Evolutionary conservation across 1,284 basidiomycete genomes (phyloP), one percentile per base, ranked within the genome.

Genomic region (Ustilago xerochloae): DNA sequence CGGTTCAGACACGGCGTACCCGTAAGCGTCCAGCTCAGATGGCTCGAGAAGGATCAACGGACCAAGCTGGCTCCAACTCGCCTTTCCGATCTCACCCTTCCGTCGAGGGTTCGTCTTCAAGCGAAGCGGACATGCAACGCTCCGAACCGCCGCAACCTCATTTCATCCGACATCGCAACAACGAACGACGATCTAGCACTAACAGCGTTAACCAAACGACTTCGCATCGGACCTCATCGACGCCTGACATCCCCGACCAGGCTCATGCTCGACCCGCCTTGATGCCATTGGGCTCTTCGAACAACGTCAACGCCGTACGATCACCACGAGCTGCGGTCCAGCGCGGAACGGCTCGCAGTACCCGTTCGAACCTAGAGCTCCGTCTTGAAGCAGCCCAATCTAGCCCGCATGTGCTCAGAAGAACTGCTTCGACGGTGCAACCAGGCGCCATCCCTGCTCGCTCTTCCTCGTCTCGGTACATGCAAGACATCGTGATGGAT

Each of bases 1-100:
- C 59, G 5, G 16, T 52, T 15, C 65, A 49, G 29, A 38, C 39
- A 1, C 49, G 65, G 32, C 65, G 65, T 16, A 63, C 60, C 15
- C 60, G 65, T 51, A 68, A 68, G n/a, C 60, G 65, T 13, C 50
- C 65, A 18, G 65, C 65, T 13, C 65, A 59, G 22, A 30, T 49
- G 16, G 56, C 51, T 32, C 46, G 51, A 15, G 51, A 63, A n/a
- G 54, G 33, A 8, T 55, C 60, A 18, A 39, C 33, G 15, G 65
- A 63, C 12, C 55, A 54, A 16, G 12, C 64, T n/a, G 22, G 28
- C 18, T 28, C 50, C 4, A 50, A 39, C 9, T 15, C 29, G 8
- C 30, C 55, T n/a, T 49, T 53, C 24, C 51, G 55, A 32, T 47
- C 35, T 0, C 53, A 47, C n/a, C n/a, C 32, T 8, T 35, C 46